Percentiles rank a stretch among this genome's conserved stretches.
phyloP scores from a whole-genome alignment of 805 yeast genomes.

The Teunomyces funiuensis region DNA sequence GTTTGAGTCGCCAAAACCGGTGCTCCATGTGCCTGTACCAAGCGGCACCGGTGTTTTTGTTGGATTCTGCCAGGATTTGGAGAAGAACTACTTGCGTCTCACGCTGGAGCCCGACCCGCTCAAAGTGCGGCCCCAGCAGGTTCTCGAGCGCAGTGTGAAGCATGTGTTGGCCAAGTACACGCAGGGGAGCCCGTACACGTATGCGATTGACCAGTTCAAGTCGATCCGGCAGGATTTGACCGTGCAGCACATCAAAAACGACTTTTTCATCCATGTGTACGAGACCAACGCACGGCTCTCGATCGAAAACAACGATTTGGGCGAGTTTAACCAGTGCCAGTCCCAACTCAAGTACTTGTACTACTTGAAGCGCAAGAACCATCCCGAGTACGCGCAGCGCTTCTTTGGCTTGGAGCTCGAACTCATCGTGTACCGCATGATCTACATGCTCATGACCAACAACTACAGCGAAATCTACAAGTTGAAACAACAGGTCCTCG shows the following conservation, averaged over 20 bases:
- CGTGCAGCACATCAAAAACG: conserved; percentile 81
- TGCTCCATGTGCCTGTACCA: neutral
- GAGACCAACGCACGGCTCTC: conserved; percentile 89
- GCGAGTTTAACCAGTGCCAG: conserved; percentile 95
- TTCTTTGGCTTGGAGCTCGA: conserved; percentile 46
- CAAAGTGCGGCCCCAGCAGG: conserved; percentile 68
- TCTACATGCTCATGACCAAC: conserved; percentile 73
- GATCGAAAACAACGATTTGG: conserved; percentile 76
- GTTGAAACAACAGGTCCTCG: conserved; percentile 22
- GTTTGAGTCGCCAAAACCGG: conserved; percentile 34
- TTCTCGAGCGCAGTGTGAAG: conserved; percentile 58
- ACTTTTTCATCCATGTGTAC: conserved; percentile 76
- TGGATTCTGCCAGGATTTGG: conserved; percentile 67
- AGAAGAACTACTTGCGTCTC: conserved; percentile 76
- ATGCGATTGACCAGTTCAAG: conserved; percentile 85
- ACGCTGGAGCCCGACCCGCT: conserved; percentile 92
- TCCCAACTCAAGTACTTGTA: conserved; percentile 72
- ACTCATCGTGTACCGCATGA: conserved; percentile 67
- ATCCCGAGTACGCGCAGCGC: conserved; percentile 21
- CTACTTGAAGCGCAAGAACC: conserved; percentile 32
- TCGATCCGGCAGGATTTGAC: conserved; percentile 91
- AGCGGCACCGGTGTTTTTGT: conserved; percentile 30
- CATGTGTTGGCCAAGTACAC: conserved; percentile 54
- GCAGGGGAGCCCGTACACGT: conserved; percentile 57
- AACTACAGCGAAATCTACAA: conserved; percentile 58